A percentile compares a stretch with the other conserved stretches of the same genome.
phyloP scores from a whole-genome alignment of 345 rosid species.

The Aquilaria yunnanensis region DNA sequence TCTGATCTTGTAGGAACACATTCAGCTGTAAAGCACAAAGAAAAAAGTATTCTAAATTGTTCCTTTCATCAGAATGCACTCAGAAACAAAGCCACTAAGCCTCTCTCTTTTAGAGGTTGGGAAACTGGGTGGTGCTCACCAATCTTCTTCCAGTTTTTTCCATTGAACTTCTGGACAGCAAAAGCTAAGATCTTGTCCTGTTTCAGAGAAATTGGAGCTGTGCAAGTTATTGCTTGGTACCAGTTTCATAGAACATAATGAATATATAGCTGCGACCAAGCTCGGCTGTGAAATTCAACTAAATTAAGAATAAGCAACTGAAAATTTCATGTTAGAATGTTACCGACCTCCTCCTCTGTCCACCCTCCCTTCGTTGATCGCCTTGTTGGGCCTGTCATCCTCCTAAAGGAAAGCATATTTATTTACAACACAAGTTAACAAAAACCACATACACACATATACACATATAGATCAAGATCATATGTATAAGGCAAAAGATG shows the following conservation, averaged over 20 bases:
- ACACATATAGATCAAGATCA: too few relatives aligned
- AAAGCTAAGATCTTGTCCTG: slow-evolving; percentile 23
- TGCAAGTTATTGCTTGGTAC: background rate
- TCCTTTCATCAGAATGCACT: background rate
- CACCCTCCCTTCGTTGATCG: slow-evolving; percentile 32
- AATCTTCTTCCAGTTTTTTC: slow-evolving; percentile 29
- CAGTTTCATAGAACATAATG: background rate
- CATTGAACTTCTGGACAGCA: slow-evolving; percentile 20
- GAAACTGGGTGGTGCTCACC: slow-evolving; percentile 12
- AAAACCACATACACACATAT: too few relatives aligned
- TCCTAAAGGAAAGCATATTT: slow-evolving; percentile 6
- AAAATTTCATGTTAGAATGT: background rate
- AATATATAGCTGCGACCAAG: background rate
- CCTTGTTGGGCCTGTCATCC: slow-evolving; percentile 26
- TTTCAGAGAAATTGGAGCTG: background rate
- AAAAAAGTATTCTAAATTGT: background rate
- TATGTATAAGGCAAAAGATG: too few relatives aligned
- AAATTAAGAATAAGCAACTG: background rate
- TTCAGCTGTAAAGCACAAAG: slow-evolving; percentile 22
- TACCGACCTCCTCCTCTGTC: slow-evolving; percentile 37
- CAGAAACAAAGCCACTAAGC: background rate
- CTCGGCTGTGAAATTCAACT: background rate
- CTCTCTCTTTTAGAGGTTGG: too few relatives aligned
- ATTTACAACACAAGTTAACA: too few relatives aligned
- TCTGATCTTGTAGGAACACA: slow-evolving; percentile 32